Evolutionary conservation across 306 rosid genomes (phyloP).

Genomic region (Dalbergia oliveri): DNA sequence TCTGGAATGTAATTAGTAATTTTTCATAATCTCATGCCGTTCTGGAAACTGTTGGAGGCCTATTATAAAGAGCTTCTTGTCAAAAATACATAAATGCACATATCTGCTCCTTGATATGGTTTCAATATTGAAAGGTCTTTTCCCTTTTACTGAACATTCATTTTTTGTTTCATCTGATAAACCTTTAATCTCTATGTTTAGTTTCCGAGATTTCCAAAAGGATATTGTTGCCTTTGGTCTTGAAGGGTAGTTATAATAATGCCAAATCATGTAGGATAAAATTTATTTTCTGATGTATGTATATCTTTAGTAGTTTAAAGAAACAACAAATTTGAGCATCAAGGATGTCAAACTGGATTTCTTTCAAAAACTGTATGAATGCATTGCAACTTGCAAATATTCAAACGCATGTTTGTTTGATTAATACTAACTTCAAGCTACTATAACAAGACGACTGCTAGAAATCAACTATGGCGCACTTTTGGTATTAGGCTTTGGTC

Average conservation of each 20-base stretch:
- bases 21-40: slow-evolving; percentile 2
- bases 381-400: slow-evolving; percentile 2
- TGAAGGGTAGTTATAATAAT: neutral
- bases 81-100: neutral
- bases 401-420: neutral
- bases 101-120: neutral
- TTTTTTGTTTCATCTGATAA: neutral
- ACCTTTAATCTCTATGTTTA: slow-evolving; percentile 1
- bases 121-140: neutral
- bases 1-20: neutral
- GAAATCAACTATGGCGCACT: neutral
- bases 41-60: slow-evolving; percentile 34
- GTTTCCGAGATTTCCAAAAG: slow-evolving; percentile 9
- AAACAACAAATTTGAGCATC: slow-evolving; percentile 9
- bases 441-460: neutral
- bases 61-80: neutral
- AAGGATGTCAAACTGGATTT: neutral
- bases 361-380: neutral
- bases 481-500: slow-evolving; percentile 21
- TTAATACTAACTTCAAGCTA: neutral
- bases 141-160: neutral
- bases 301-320: slow-evolving; percentile 1
- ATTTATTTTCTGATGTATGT: neutral
- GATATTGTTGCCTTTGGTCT: slow-evolving; percentile 16
- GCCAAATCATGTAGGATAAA: neutral